Conservation (phyloP, 179 eudicot species). For the Silene noctiflora region DNA sequence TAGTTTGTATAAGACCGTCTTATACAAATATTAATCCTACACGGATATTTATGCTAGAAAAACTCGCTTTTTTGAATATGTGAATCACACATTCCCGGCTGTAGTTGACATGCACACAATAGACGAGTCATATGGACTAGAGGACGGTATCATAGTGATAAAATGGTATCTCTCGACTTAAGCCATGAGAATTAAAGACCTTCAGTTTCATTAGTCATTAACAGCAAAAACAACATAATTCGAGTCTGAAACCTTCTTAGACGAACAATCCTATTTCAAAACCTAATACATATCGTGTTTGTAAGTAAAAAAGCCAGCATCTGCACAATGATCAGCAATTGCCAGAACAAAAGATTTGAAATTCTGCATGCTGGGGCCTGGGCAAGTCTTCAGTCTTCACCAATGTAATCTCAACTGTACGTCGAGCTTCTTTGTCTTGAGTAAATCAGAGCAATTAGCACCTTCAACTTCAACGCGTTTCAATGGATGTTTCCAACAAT, state of each 20-base stretch:
- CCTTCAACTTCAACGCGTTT: neutral
- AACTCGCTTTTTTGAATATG: too few species aligned
- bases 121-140: too few species aligned
- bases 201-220: neutral
- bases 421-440: neutral
- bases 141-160: too few species aligned
- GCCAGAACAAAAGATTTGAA: neutral
- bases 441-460: neutral
- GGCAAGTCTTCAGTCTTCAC: neutral
- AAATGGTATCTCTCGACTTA: too few species aligned
- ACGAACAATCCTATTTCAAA: neutral
- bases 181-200: too few species aligned
- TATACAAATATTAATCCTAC: too few species aligned
- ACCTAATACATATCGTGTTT: neutral
- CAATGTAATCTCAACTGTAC: neutral
- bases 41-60: too few species aligned
- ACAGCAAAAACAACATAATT: neutral
- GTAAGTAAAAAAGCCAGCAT: neutral
- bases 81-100: too few species aligned
- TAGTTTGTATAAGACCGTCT: too few species aligned
- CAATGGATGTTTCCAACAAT: neutral
- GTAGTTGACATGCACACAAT: too few species aligned
- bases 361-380: neutral
- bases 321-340: neutral
- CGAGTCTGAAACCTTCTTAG: neutral